These are phyloP conservation scores for Primulina tabacum DNA, from an alignment of 257 asterid genomes.

Conservation along the genomic window DNA sequence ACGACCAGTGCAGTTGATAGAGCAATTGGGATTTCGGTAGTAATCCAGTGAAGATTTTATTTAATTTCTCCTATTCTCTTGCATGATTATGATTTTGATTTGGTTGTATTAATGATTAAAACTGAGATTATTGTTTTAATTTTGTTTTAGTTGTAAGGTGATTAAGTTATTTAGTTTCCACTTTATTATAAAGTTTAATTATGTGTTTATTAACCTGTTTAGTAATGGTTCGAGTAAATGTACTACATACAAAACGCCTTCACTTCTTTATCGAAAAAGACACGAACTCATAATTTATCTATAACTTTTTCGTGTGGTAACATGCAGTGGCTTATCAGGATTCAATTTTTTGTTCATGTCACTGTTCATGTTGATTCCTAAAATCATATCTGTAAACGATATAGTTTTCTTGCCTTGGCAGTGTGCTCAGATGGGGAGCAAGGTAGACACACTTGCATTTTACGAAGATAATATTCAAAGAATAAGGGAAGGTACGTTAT, in stretches of 20 bases:
- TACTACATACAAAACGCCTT: slow-evolving; percentile 29
- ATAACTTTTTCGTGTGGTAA: neutral
- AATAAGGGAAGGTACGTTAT: slow-evolving; percentile 34
- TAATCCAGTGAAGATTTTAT: no score
- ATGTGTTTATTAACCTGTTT: no score
- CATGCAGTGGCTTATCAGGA: neutral
- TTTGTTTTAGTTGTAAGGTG: no score
- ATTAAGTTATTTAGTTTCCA: no score
- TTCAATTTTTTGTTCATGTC: neutral
- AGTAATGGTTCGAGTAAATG: no score
- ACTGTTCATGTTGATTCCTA: neutral
- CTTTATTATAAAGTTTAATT: no score
- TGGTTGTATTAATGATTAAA: no score
- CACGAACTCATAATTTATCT: slow-evolving; percentile 44
- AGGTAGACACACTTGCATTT: slow-evolving; percentile 30
- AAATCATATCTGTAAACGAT: neutral
- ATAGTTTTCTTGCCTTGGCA: slow-evolving; percentile 23
- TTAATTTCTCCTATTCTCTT: no score
- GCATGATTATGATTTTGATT: no score
- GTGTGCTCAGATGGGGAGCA: slow-evolving; percentile 26
- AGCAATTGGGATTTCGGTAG: no score
- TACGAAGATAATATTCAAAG: slow-evolving; percentile 30
- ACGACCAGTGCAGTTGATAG: no score
- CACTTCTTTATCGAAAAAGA: slow-evolving; percentile 39
- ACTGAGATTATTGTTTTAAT: no score